Base-by-base conservation (phyloP, 306 rosid genomes). In the Hippophae gyantsensis region DNA sequence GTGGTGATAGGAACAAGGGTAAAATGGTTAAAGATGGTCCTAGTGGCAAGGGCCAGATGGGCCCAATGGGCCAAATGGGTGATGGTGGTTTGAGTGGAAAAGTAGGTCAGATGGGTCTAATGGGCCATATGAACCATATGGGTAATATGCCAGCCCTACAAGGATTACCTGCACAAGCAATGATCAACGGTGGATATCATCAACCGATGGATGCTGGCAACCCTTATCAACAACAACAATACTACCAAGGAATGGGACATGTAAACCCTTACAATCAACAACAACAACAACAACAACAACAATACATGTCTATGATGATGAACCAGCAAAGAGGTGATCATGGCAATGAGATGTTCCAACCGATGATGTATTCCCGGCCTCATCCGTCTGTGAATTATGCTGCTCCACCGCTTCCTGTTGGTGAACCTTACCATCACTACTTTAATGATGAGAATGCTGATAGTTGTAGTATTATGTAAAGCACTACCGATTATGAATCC, bases 301-400 rank as follows among this genome's bases (percentile, higher is more conserved):
- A 89, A 27, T 92, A 85, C 75, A 63, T 92, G 95, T 90, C 95
- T 3, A 84, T 86, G 89, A 59, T 92, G 96, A 81, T 88, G 96
- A 76, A 79, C 43, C 96, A 87, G 54, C 98, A 87, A 11, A 75
- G 82, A 60, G 76, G 69, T 43, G 50, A 71, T 18, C 23, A 18
- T 59, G 85, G 85, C 67, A 80, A 69, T 69, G 78, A 70, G 18
- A 85, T 88, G 96, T 88, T 68, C 61, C 93, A 87, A 9, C 82
- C 70, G 0, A 85, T 88, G 93, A 85, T 85, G 99, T 76, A 85
- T 38, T 79, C 82, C 0, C 64, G 77, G 72, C 87, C 79, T 6
- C 68, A 71, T 45, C 81, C 83, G 0, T 72, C 79, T 0, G 72
- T 76, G 76, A 76, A 74, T 55, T 90, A 78, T 72, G 77, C 77